phyloP scores from a whole-genome alignment of 345 rosid genomes.

The Boechera retrofracta region DNA sequence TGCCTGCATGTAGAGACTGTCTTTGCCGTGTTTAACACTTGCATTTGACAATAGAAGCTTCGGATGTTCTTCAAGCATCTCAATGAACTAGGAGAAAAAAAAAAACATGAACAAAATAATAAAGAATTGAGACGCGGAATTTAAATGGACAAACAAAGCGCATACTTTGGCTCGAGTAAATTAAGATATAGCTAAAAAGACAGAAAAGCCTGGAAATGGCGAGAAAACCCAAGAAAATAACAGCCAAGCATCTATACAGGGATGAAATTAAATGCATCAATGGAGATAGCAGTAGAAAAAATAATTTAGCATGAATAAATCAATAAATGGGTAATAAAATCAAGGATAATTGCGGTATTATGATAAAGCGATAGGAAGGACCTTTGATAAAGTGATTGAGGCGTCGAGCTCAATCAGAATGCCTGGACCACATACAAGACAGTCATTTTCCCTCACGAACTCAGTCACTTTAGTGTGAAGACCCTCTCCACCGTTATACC shows the following conservation, averaged over 20 bases:
- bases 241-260: conserved; percentile 11
- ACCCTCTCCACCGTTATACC: conserved; percentile 94
- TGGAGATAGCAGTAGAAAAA: not conserved
- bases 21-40: conserved; percentile 64
- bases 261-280: conserved; percentile 1
- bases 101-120: conserved; percentile 5
- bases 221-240: not conserved
- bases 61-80: conserved; percentile 81
- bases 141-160: not conserved
- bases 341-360: conserved; percentile 18
- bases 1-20: conserved; percentile 90
- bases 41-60: conserved; percentile 74
- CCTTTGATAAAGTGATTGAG: conserved; percentile 80
- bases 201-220: not conserved
- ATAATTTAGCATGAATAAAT: conserved; percentile 9
- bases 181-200: not conserved
- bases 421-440: conserved; percentile 98
- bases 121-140: not conserved
- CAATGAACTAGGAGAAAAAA: conserved; percentile 60
- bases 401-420: conserved; percentile 79
- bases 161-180: not conserved
- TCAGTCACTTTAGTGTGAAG: conserved; percentile 87
- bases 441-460: conserved; percentile 78
- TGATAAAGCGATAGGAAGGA: conserved; percentile 40
- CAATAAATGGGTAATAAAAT: conserved; percentile 6